phyloP scores from a whole-genome alignment of 2,329 filamentous ascomycete genomes.

The Fusarium udum region DNA sequence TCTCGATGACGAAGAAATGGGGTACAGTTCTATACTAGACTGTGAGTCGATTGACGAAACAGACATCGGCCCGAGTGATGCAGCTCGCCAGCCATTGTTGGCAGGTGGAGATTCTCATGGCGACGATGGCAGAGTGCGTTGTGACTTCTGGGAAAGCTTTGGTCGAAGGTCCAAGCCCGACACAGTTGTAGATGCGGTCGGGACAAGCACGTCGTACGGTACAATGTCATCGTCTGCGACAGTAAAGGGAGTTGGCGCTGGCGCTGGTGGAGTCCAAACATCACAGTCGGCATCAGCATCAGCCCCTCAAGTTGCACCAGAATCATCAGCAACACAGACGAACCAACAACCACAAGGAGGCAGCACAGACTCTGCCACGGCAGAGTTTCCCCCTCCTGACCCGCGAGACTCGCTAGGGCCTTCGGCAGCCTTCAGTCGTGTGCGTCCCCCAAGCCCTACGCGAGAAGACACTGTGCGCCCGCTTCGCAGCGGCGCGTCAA shows the following conservation, averaged over 20 bases:
- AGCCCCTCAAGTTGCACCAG: constrained; percentile 17
- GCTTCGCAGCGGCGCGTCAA: constrained; percentile 35
- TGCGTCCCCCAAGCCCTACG: constrained; percentile 41
- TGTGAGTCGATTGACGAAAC: constrained; percentile 47
- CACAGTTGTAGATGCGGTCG: constrained; percentile 1
- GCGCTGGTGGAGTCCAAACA: constrained; percentile 6
- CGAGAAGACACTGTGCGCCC: constrained; percentile 35
- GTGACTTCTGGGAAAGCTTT: constrained; percentile 25
- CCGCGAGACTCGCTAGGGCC: constrained; percentile 20
- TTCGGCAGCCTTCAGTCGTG: constrained; percentile 19
- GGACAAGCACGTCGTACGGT: constrained; percentile 46
- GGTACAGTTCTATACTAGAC: constrained; percentile 24
- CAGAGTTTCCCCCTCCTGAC: constrained; percentile 39
- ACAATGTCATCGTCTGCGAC: constrained; percentile 46
- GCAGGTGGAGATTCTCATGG: constrained; percentile 12
- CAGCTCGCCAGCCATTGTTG: constrained; percentile 38
- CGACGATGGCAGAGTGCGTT: constrained; percentile 11
- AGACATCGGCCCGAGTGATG: constrained; percentile 21
- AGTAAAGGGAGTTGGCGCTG: constrained; percentile 20
- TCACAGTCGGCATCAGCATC: constrained; percentile 11
- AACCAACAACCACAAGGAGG: neutral
- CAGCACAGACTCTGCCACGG: constrained; percentile 15
- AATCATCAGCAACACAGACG: constrained; percentile 1
- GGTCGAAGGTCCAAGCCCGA: constrained; percentile 27
- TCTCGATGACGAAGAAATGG: constrained; percentile 45